Evolutionary conservation across 495 filamentous ascomycete species (phyloP).

Genomic region (Tetracladium setigerum): DNA sequence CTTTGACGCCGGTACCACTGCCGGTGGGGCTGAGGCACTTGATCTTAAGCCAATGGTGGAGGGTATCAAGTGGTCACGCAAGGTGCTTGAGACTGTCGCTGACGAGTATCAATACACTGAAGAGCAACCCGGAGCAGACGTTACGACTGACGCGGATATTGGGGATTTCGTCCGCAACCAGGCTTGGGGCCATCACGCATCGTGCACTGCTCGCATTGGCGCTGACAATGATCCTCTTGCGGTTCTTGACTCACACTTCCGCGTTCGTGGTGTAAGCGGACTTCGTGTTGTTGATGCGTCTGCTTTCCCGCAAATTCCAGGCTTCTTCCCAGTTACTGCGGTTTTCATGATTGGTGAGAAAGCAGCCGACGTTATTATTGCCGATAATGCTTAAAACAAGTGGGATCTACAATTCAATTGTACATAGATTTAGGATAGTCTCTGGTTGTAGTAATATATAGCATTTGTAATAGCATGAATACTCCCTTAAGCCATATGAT

Average conservation of each 20-base stretch:
- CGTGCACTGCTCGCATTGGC: constrained; percentile 50
- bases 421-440: too few relatives aligned
- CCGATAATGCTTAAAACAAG: too few relatives aligned
- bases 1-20: constrained; percentile 8
- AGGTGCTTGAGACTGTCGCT: constrained; percentile 8
- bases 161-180: constrained; percentile 39
- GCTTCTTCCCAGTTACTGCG: constrained; percentile 41
- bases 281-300: constrained; percentile 57
- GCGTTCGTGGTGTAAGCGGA: constrained; percentile 45
- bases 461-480: too few relatives aligned
- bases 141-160: constrained; percentile 16
- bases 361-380: constrained; percentile 46
- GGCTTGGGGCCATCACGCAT: constrained; percentile 54
- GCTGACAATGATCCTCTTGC: constrained; percentile 44
- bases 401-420: too few relatives aligned
- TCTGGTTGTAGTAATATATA: too few relatives aligned
- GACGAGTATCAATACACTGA: constrained; percentile 19
- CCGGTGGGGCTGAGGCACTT: not conserved
- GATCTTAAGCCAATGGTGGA: not conserved
- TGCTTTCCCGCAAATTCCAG: constrained; percentile 50
- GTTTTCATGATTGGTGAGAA: constrained; percentile 58
- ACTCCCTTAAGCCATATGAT: too few relatives aligned
- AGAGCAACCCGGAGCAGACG: not conserved
- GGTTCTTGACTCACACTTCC: constrained; percentile 49
- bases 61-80: not conserved